Percentiles rank a stretch among this genome's conserved stretches.
Evolutionary conservation across 1,284 basidiomycete genomes (phyloP).

Genomic region (Singerocomus rubriflavus): DNA sequence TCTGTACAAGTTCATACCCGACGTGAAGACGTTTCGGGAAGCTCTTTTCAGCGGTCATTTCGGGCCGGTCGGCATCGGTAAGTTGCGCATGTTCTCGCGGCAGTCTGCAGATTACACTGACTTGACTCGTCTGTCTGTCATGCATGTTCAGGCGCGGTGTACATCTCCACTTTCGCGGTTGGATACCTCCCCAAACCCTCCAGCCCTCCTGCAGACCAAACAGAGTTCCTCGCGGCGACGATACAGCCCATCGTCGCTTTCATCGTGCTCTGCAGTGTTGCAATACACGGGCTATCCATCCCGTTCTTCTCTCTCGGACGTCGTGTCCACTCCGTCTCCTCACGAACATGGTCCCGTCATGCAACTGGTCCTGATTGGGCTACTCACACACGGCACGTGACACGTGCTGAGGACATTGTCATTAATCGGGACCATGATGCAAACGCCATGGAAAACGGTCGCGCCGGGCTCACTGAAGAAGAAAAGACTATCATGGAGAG

Average conservation of each 20-base stretch:
- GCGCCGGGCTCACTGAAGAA: slow-evolving; percentile 31
- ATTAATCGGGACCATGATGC: slow-evolving; percentile 70
- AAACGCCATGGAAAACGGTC: slow-evolving; percentile 49
- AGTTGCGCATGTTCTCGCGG: slow-evolving; percentile 21
- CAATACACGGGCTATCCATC: slow-evolving; percentile 88
- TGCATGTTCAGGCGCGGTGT: slow-evolving; percentile 63
- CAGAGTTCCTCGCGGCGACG: slow-evolving; percentile 63
- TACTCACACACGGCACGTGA: slow-evolving; percentile 67
- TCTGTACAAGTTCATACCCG: slow-evolving; percentile 88
- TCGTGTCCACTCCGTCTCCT: slow-evolving; percentile 79
- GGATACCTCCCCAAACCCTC: slow-evolving; percentile 60
- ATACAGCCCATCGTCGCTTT: slow-evolving; percentile 92
- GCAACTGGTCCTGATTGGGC: slow-evolving; percentile 67
- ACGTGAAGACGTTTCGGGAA: slow-evolving; percentile 87
- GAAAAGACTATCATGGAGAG: slow-evolving; percentile 34
- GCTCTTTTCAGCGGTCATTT: slow-evolving; percentile 91
- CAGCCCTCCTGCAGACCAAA: slow-evolving; percentile 55
- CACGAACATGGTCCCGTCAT: slow-evolving; percentile 80
- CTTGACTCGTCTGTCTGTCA: neutral
- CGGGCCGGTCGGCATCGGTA: slow-evolving; percentile 87
- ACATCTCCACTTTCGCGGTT: slow-evolving; percentile 86
- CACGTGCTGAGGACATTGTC: slow-evolving; percentile 68
- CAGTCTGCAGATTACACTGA: slow-evolving; percentile 1
- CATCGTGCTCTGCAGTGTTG: slow-evolving; percentile 86
- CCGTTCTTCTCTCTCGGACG: slow-evolving; percentile 89